These are phyloP conservation scores for Byssochlamys sp. DNA, from an alignment of 2,329 filamentous ascomycete species.

Conservation along the genomic window DNA sequence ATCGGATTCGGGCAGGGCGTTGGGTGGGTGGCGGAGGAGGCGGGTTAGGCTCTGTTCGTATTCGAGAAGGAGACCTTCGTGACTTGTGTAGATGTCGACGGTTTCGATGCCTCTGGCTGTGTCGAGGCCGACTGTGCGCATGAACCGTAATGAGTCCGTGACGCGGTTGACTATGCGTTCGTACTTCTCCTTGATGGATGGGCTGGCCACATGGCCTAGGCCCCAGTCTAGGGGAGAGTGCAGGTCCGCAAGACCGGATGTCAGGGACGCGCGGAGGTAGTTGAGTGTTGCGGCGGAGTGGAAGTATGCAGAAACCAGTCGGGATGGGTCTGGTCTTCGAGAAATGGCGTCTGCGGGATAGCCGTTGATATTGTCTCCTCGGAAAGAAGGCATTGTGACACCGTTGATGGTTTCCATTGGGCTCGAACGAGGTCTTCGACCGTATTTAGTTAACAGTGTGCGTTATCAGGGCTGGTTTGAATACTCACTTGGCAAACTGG, in stretches of 20 bases:
- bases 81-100: conserved; percentile 88
- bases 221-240: conserved; percentile 92
- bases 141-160: conserved; percentile 84
- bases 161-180: conserved; percentile 73
- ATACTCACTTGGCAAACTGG: conserved; percentile 71
- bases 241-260: conserved; percentile 83
- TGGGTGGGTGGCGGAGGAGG: conserved; percentile 55
- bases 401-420: conserved; percentile 75
- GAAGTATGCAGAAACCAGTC: conserved; percentile 86
- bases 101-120: conserved; percentile 76
- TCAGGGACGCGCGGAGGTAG: conserved; percentile 73
- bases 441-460: not conserved
- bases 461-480: not conserved
- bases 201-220: conserved; percentile 79
- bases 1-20: conserved; percentile 23
- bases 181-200: conserved; percentile 76
- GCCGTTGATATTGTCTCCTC: conserved; percentile 91
- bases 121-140: conserved; percentile 84
- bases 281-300: conserved; percentile 91
- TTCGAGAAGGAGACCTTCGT: conserved; percentile 86
- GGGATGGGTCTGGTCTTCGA: conserved; percentile 67
- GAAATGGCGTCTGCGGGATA: conserved; percentile 58
- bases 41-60: conserved; percentile 87
- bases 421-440: conserved; percentile 61
- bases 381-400: conserved; percentile 74